Evolutionary conservation across 805 yeast species (phyloP), one percentile per base, ranked within the genome.

Genomic region (Ogataea thermomethanolica): DNA sequence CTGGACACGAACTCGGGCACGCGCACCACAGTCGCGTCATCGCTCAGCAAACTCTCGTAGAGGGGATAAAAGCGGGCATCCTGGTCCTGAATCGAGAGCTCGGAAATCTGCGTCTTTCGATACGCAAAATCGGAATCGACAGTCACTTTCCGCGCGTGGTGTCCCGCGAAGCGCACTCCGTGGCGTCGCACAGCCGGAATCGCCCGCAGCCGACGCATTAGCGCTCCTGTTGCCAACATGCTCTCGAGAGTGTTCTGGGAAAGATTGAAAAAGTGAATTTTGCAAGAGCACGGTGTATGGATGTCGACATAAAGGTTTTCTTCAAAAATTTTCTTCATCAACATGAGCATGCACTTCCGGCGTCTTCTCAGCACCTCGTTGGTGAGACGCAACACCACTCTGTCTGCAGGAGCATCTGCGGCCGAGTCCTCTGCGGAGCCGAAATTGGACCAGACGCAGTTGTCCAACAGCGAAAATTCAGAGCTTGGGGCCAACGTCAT

Each of bases 1-100:
- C 45, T 49, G 2, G 41, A 8, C 22, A 69, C 52, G 47, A 72
- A 76, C 3, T 61, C 59, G 1, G 73, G 70, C 2, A 76, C 47
- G 35, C 79, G 50, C 8, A 64, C 33, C 2, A 48, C 50, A 11
- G 29, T 20, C 7, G 30, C 38, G 0, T 32, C 27, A 2, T 32
- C 38, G 2, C 29, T 14, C 9, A 36, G 28, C 23, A 52, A 39
- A 9, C 40, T 43, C 4, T 36, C 37, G 7, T 48, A 33, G n/a
- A 48, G 25, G 3, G 66, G 66, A 39, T 61, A 64, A 35, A 44
- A 59, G 9, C 20, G 9, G 1, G 30, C 11, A 28, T 58, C 61
- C 33, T 60, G 65, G 3, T 39, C 44, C 7, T 14, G 31, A 5
- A 39, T 25, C 1, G 29, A 14, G 8, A 51, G 33, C 15, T 23